Percentiles rank a stretch among this genome's conserved stretches.
Evolutionary conservation across 176 grass and related monocot species (phyloP).

Genomic region (Eragrostis curvula): DNA sequence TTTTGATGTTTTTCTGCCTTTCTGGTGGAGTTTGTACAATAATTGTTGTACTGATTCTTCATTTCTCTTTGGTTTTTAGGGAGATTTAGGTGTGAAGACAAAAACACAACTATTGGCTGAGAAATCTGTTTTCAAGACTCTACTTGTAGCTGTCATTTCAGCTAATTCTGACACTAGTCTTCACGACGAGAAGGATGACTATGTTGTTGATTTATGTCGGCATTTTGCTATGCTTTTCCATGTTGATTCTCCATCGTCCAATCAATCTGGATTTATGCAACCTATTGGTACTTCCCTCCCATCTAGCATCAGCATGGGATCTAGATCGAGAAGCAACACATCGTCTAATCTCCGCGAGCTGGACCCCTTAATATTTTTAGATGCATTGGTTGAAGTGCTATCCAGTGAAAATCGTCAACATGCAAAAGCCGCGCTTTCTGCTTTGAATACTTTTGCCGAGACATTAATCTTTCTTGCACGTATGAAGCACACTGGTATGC

Average conservation of each 20-base stretch:
- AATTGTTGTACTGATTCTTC: constrained; percentile 7
- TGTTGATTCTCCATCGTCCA: constrained; percentile 66
- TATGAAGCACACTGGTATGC: constrained; percentile 79
- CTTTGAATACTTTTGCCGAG: constrained; percentile 88
- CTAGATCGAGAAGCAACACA: constrained; percentile 71
- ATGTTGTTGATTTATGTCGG: constrained; percentile 79
- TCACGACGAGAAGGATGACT: constrained; percentile 86
- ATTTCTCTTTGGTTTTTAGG: constrained; percentile 49
- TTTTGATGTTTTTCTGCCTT: constrained; percentile 15
- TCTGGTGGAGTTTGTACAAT: background rate
- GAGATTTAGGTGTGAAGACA: constrained; percentile 99
- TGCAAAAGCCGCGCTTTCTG: constrained; percentile 90
- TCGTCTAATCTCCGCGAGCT: constrained; percentile 92
- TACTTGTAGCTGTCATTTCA: constrained; percentile 75
- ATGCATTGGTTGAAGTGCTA: constrained; percentile 89
- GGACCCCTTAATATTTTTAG: constrained; percentile 93
- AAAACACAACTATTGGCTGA: constrained; percentile 97
- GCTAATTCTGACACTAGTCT: constrained; percentile 77
- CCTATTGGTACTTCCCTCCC: constrained; percentile 55
- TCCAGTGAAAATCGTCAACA: constrained; percentile 91
- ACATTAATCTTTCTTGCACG: constrained; percentile 88
- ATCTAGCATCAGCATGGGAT: constrained; percentile 58
- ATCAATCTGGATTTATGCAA: constrained; percentile 61
- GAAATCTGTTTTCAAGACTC: constrained; percentile 93
- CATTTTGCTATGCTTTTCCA: constrained; percentile 99